Percentiles rank a stretch among this genome's conserved stretches.
These are phyloP conservation scores for Aureoboletus auriporus DNA, from an alignment of 768 basidiomycete genomes.

Conservation along the genomic window DNA sequence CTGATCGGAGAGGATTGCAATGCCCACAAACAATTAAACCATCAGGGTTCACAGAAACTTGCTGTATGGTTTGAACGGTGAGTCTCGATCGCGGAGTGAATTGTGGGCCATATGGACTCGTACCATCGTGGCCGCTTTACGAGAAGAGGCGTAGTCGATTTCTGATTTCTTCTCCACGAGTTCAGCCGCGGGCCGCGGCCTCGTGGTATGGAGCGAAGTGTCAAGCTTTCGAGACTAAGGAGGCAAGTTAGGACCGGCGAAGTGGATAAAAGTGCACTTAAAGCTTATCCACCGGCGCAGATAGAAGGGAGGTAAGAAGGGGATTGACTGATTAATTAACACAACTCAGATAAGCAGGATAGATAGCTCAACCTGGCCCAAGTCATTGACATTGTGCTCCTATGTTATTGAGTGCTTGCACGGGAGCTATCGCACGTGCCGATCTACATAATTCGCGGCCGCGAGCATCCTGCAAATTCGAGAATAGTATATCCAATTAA, in stretches of 20 bases:
- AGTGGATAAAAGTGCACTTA: constrained; percentile 4
- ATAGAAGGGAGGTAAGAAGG: neutral
- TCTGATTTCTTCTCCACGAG: no score
- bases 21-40: neutral
- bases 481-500: constrained; percentile 8
- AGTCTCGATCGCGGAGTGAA: neutral
- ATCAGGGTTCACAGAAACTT: neutral
- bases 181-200: constrained; percentile 18
- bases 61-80: neutral
- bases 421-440: neutral
- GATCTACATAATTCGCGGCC: neutral
- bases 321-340: constrained; percentile 2
- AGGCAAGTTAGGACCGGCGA: constrained; percentile 8
- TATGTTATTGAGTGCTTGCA: neutral
- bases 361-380: neutral
- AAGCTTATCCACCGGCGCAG: constrained; percentile 13
- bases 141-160: constrained; percentile 1
- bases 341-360: neutral
- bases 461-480: no score
- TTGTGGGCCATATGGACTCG: neutral
- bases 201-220: constrained; percentile 12
- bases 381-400: neutral
- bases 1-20: constrained; percentile 6
- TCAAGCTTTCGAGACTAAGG: neutral
- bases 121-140: neutral